Conservation (phyloP, 2,329 filamentous ascomycete species). For the Nannizzia gypsea region DNA sequence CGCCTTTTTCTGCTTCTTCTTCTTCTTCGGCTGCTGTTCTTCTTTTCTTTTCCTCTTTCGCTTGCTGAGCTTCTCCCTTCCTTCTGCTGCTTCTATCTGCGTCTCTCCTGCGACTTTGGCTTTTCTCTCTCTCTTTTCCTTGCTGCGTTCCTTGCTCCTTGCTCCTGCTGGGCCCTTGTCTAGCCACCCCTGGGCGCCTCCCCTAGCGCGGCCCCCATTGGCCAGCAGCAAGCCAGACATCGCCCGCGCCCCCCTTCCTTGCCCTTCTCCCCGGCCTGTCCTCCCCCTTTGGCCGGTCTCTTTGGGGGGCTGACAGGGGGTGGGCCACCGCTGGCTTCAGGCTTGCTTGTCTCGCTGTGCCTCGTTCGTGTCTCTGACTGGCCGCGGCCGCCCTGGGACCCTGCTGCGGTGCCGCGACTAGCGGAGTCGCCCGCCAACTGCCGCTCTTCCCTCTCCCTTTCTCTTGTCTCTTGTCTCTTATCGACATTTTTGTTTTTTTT, state of each 20-base stretch:
- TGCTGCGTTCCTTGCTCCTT: not conserved
- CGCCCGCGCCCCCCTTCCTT: not conserved
- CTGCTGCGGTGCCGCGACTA: not conserved
- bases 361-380: not conserved
- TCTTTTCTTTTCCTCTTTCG: no score
- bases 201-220: not conserved
- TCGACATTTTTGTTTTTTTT: not conserved
- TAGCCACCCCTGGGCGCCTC: not conserved
- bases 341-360: not conserved
- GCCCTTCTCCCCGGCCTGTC: no score
- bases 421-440: conserved; percentile 1
- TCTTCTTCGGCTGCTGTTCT: no score
- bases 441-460: not conserved
- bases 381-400: not conserved
- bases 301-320: not conserved
- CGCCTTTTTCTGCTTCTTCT: no score
- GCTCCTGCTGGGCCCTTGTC: not conserved
- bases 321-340: not conserved
- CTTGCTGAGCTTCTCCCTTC: no score
- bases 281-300: not conserved
- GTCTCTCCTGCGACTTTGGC: no score
- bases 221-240: not conserved
- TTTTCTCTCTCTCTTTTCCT: not conserved
- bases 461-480: not conserved
- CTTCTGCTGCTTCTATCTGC: no score